Base-by-base conservation (phyloP, 2,329 filamentous ascomycete species). In the Zymoseptoria passerinii region DNA sequence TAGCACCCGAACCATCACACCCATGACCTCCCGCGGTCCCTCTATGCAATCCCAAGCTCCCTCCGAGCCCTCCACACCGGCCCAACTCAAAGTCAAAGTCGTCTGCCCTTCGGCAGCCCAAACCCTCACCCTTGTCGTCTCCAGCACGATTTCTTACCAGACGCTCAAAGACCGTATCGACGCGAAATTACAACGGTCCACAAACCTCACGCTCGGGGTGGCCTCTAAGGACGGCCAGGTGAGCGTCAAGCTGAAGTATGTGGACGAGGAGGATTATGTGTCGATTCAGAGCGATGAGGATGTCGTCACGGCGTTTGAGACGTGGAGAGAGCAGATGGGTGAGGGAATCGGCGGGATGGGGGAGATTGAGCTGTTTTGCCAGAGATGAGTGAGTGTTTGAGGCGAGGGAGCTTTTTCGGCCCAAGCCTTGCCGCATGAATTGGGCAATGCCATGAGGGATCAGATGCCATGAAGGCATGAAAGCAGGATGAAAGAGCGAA, bases 221-320 rank as follows among this genome's bases (percentile, higher is more conserved):
- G 64, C 63, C 7, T 57, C 64, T 1, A 67, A 63, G 28, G 64
- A 65, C 18, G 56, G 58, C 40, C 35, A 59, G 58, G 64, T 61
- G 50, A 86, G 87, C 65, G 84, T 96, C 66, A 90, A 91, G 75
- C 78, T 99, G 57, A 89, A 91, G 62, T 99, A 97, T 74, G 83
- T 86, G 54, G 94, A 99, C 70, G 94, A 99, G 65, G 89, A 89
- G 53, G 94, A 97, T 69, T 92, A 87, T 70, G 89, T 99, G 61
- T 92, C 87, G 54, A 96, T 99, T 56, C 88, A 94, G 72, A 92
- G 88, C 61, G 94, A 99, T 68, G 94, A 99, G 68, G 94, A 96
- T 66, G 94, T 99, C 50, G 90, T 95, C 68, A 91, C 94, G 66
- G 94, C 94, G 4, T 96, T 99, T 70, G 87, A 92, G 72, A 92